A percentile compares a stretch with the other conserved stretches of the same genome.
Conservation (phyloP, 208 protist genomes). For the Leishmania gerbilli region DNA sequence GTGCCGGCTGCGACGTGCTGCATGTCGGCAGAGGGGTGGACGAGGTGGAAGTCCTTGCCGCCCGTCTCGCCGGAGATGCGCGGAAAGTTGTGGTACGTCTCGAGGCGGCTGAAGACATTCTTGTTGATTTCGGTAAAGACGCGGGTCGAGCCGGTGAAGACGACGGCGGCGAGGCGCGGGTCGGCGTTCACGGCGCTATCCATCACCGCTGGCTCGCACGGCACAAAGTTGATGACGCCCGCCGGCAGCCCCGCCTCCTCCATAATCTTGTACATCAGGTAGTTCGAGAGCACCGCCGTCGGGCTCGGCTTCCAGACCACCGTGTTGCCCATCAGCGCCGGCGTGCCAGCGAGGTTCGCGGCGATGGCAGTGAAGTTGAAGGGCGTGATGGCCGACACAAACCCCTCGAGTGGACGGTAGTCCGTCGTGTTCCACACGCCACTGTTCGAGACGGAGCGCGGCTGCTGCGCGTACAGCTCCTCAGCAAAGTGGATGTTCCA, state of each 20-base stretch:
- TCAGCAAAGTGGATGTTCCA: slow-evolving; percentile 96
- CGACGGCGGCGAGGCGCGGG: slow-evolving; percentile 90
- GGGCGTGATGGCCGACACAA: slow-evolving; percentile 94
- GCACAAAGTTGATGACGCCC: slow-evolving; percentile 97
- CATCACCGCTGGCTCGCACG: slow-evolving; percentile 81
- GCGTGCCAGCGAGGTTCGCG: slow-evolving; percentile 93
- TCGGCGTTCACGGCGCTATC: slow-evolving; percentile 72
- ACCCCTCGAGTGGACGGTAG: slow-evolving; percentile 97
- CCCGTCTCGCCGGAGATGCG: slow-evolving; percentile 97
- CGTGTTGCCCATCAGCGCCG: slow-evolving; percentile 97
- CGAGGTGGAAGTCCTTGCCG: slow-evolving; percentile 97
- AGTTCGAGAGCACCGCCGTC: slow-evolving; percentile 93
- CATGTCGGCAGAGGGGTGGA: slow-evolving; percentile 93
- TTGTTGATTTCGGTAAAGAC: slow-evolving; percentile 94
- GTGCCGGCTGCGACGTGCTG: slow-evolving; percentile 83
- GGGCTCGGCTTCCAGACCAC: slow-evolving; percentile 97
- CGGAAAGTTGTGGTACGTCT: slow-evolving; percentile 93
- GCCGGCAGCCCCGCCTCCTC: slow-evolving; percentile 95
- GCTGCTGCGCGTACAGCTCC: slow-evolving; percentile 92
- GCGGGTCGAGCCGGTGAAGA: slow-evolving; percentile 97
- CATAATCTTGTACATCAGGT: slow-evolving; percentile 93
- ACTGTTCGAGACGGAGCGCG: slow-evolving; percentile 63
- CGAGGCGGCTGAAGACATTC: slow-evolving; percentile 89
- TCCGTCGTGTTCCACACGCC: slow-evolving; percentile 95
- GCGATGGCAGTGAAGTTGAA: slow-evolving; percentile 99